These are phyloP conservation scores for Straminergon stramineum DNA, from an alignment of 225 moss, liverwort and hornwort species.

Conservation along the genomic window DNA sequence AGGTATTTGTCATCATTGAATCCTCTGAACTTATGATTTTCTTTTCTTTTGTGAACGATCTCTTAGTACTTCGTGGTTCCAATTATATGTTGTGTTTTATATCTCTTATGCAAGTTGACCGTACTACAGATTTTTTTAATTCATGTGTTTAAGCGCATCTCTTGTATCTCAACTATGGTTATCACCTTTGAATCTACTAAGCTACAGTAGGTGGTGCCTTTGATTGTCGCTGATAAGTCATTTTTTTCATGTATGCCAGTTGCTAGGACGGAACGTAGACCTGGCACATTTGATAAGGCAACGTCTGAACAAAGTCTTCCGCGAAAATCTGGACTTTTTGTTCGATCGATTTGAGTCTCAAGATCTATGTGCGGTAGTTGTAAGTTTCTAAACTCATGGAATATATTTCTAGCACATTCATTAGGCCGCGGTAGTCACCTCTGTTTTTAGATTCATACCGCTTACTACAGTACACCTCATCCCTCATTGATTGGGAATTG, in stretches of 20 bases:
- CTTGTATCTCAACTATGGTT: neutral
- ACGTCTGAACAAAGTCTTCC: conserved; percentile 79
- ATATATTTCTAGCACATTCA: neutral
- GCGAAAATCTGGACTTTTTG: conserved; percentile 81
- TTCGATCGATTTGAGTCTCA: conserved; percentile 92
- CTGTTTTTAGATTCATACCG: neutral
- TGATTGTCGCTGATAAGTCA: neutral
- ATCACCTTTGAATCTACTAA: neutral
- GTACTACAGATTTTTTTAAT: neutral
- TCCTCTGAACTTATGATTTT: neutral
- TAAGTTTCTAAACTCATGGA: conserved; percentile 24
- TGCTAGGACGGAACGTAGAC: conserved; percentile 84
- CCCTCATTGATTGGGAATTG: neutral
- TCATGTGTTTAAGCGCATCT: neutral
- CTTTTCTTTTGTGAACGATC: neutral
- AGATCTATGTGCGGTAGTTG: conserved; percentile 86
- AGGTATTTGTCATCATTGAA: conserved; percentile 30
- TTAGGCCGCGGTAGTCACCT: neutral
- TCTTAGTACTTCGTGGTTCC: neutral
- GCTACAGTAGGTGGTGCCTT: neutral
- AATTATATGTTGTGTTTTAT: neutral
- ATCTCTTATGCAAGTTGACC: neutral
- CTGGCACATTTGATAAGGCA: conserved; percentile 70
- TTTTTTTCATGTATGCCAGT: conserved; percentile 29
- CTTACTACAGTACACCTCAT: neutral